These are phyloP conservation scores for Ziziphus jujuba DNA, from an alignment of 306 rosid species.

Conservation along the genomic window DNA sequence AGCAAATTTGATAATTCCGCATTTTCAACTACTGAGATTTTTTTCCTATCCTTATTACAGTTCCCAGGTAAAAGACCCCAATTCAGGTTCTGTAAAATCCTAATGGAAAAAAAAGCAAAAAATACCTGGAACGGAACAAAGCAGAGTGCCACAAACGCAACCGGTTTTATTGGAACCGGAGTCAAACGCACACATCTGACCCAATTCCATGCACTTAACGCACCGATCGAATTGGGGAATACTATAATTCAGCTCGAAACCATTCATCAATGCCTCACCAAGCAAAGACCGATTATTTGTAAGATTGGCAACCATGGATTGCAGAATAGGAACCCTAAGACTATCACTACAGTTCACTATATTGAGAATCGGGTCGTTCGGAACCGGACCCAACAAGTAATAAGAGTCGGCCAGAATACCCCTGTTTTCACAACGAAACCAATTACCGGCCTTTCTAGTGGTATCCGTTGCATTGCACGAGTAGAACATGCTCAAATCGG, in stretches of 20 bases:
- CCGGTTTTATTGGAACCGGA: constrained; percentile 20
- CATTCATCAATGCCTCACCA: constrained; percentile 47
- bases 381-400: constrained; percentile 48
- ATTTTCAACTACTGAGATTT: neutral
- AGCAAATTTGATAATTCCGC: neutral
- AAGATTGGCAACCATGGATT: constrained; percentile 23
- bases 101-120: neutral
- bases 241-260: constrained; percentile 48
- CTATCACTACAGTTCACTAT: constrained; percentile 20
- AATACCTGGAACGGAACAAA: constrained; percentile 53
- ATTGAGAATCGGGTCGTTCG: constrained; percentile 38
- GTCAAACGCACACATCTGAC: constrained; percentile 54
- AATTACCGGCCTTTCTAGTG: neutral
- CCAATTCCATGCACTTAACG: constrained; percentile 27
- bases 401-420: constrained; percentile 33
- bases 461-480: constrained; percentile 18
- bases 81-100: neutral
- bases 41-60: neutral
- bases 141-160: constrained; percentile 54
- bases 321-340: constrained; percentile 41
- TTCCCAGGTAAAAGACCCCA: too few species aligned
- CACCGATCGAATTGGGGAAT: constrained; percentile 32
- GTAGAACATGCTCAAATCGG: constrained; percentile 46
- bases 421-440: constrained; percentile 32
- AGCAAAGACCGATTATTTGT: constrained; percentile 32